A percentile compares a stretch with the other conserved stretches of the same genome.
These are phyloP conservation scores for Lentinula raphanica DNA, from an alignment of 768 basidiomycete species.

Conservation along the genomic window DNA sequence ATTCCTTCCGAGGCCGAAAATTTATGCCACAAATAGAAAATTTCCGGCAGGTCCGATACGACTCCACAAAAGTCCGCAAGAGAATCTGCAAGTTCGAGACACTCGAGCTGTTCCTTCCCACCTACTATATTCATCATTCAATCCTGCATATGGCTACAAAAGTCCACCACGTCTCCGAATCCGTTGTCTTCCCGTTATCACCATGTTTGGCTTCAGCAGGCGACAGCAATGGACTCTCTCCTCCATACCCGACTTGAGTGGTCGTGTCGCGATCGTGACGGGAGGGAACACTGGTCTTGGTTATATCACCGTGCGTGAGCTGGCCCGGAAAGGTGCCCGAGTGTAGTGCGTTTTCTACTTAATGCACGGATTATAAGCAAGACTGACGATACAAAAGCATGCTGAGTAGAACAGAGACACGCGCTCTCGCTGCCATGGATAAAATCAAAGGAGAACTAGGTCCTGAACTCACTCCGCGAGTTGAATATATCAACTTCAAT, in stretches of 20 bases:
- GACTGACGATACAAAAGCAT: background rate
- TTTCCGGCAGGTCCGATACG: too few relatives aligned
- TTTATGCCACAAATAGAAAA: too few relatives aligned
- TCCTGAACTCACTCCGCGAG: background rate
- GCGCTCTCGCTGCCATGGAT: conserved; percentile 5
- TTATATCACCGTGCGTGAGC: conserved; percentile 5
- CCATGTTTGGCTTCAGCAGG: background rate
- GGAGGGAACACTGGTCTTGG: conserved; percentile 11
- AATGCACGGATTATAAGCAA: too few relatives aligned
- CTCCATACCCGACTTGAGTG: background rate
- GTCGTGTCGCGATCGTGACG: conserved; percentile 8
- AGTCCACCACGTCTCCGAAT: background rate
- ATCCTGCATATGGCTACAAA: background rate
- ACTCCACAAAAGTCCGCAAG: too few relatives aligned
- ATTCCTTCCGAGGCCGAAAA: too few relatives aligned
- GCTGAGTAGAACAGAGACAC: background rate
- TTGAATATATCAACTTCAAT: conserved; percentile 8
- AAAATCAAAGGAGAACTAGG: background rate
- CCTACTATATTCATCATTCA: background rate
- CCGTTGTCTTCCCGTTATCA: background rate
- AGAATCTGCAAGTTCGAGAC: too few relatives aligned
- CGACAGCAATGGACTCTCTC: background rate
- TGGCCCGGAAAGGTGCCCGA: conserved; percentile 8
- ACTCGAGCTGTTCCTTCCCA: too few relatives aligned
- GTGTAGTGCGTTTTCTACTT: conserved; percentile 4